A percentile compares a stretch with the other conserved stretches of the same genome.
phyloP scores from a whole-genome alignment of 192 early-diverging fungal species.

The Diversispora eburnea region DNA sequence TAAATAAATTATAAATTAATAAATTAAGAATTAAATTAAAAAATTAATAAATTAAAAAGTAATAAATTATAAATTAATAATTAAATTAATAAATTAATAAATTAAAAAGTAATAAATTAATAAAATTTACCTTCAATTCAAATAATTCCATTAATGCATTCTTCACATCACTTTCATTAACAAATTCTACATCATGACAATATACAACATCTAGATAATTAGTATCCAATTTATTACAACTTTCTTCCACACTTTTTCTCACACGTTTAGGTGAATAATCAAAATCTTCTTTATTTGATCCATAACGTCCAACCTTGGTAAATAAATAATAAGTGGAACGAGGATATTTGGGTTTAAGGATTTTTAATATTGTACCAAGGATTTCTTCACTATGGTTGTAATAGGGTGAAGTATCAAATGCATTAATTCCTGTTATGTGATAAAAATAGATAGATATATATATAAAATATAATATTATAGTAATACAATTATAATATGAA shows the following conservation, averaged over 20 bases:
- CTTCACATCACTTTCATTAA: slow-evolving; percentile 48
- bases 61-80: background rate
- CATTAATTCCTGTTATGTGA: slow-evolving; percentile 51
- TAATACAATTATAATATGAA: background rate
- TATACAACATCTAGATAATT: slow-evolving; percentile 68
- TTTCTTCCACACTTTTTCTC: slow-evolving; percentile 51
- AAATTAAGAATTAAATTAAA: background rate
- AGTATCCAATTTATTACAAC: slow-evolving; percentile 56
- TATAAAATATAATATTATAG: slow-evolving; percentile 1
- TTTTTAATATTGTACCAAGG: slow-evolving; percentile 56
- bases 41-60: slow-evolving; percentile 28
- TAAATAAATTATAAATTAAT: background rate
- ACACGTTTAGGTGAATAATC: slow-evolving; percentile 58
- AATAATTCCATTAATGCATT: slow-evolving; percentile 53
- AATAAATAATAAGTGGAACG: slow-evolving; percentile 63
- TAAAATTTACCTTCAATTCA: slow-evolving; percentile 43
- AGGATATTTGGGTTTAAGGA: slow-evolving; percentile 49
- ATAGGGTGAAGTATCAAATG: slow-evolving; percentile 72
- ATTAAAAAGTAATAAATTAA: background rate
- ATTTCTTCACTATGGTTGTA: slow-evolving; percentile 65
- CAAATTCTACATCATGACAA: slow-evolving; percentile 80
- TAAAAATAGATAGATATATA: slow-evolving; percentile 13
- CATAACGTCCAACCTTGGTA: slow-evolving; percentile 77
- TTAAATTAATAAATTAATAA: background rate
- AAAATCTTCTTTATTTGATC: slow-evolving; percentile 54